Evolutionary conservation across 2,329 filamentous ascomycete genomes (phyloP).

Genomic region (Microcyclosporella mali): DNA sequence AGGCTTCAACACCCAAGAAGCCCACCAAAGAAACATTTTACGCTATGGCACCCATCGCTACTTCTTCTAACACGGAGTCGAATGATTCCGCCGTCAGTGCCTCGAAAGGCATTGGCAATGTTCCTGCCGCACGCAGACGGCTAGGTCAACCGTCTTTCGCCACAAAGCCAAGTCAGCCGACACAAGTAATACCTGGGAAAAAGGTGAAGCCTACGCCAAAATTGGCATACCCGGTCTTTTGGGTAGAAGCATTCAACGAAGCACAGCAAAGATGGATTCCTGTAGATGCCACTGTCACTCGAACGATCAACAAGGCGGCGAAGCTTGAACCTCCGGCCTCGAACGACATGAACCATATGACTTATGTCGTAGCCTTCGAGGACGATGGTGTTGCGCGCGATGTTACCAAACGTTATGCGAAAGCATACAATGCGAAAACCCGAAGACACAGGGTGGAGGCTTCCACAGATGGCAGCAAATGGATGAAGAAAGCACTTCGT

Average conservation of each 20-base stretch:
- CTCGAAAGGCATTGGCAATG: slow-evolving; percentile 19
- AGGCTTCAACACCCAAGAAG: slow-evolving; percentile 39
- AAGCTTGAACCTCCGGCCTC: slow-evolving; percentile 76
- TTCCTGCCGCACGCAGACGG: slow-evolving; percentile 27
- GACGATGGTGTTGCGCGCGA: slow-evolving; percentile 72
- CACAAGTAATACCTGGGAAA: slow-evolving; percentile 16
- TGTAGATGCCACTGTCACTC: slow-evolving; percentile 77
- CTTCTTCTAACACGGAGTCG: slow-evolving; percentile 12
- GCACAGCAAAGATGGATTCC: slow-evolving; percentile 88
- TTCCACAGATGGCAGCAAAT: slow-evolving; percentile 49
- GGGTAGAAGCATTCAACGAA: slow-evolving; percentile 85
- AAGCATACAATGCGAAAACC: slow-evolving; percentile 86
- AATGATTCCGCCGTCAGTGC: slow-evolving; percentile 17
- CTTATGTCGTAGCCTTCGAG: slow-evolving; percentile 81
- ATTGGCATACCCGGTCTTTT: slow-evolving; percentile 77
- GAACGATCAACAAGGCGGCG: slow-evolving; percentile 66
- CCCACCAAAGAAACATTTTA: slow-evolving; percentile 32
- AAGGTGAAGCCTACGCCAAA: slow-evolving; percentile 52
- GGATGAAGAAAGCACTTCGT: slow-evolving; percentile 50
- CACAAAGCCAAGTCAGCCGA: slow-evolving; percentile 3
- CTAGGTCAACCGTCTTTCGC: slow-evolving; percentile 29
- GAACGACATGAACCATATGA: slow-evolving; percentile 69
- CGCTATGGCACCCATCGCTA: slow-evolving; percentile 24
- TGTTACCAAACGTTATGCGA: slow-evolving; percentile 80
- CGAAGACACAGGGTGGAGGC: slow-evolving; percentile 71